Percentiles rank a stretch among this genome's conserved stretches.
phyloP scores from a whole-genome alignment of 1,139 yeast genomes.

The Geotrichum fermentans region DNA sequence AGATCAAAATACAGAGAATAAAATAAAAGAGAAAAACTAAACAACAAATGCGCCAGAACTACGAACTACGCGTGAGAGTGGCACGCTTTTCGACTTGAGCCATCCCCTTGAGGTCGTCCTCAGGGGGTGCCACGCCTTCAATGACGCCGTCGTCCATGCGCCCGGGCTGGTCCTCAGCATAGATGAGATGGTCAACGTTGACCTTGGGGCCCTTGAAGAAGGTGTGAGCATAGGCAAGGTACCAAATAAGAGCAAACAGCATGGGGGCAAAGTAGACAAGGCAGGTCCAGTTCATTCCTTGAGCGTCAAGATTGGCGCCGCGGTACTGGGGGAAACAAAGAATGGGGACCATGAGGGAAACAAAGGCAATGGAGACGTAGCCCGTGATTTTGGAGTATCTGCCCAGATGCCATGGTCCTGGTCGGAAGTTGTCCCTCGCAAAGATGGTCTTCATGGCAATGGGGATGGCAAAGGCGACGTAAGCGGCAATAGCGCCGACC shows the following conservation, averaged over 20 bases:
- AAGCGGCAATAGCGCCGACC: constrained; percentile 71
- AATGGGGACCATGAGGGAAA: constrained; percentile 59
- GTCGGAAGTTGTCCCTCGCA: constrained; percentile 50
- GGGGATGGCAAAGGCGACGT: constrained; percentile 66
- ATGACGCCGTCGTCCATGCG: constrained; percentile 23
- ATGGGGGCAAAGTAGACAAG: constrained; percentile 65
- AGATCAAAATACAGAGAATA: background rate
- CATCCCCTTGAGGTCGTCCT: background rate
- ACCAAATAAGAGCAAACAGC: constrained; percentile 51
- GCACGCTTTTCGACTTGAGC: constrained; percentile 8
- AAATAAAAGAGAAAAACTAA: background rate
- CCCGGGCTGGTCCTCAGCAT: constrained; percentile 33
- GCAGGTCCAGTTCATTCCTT: constrained; percentile 65
- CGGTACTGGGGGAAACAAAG: constrained; percentile 56
- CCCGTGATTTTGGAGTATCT: constrained; percentile 44
- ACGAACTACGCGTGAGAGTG: constrained; percentile 4
- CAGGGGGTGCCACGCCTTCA: constrained; percentile 2
- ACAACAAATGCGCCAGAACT: no score
- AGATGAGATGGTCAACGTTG: constrained; percentile 43
- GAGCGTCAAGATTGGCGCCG: constrained; percentile 46
- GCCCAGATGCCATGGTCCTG: constrained; percentile 73
- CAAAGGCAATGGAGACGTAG: constrained; percentile 37
- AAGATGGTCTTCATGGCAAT: constrained; percentile 53
- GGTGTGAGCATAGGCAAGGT: constrained; percentile 52
- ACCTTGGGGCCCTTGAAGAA: constrained; percentile 67